Base-by-base conservation (phyloP, 345 rosid genomes). In the Turritis glabra region DNA sequence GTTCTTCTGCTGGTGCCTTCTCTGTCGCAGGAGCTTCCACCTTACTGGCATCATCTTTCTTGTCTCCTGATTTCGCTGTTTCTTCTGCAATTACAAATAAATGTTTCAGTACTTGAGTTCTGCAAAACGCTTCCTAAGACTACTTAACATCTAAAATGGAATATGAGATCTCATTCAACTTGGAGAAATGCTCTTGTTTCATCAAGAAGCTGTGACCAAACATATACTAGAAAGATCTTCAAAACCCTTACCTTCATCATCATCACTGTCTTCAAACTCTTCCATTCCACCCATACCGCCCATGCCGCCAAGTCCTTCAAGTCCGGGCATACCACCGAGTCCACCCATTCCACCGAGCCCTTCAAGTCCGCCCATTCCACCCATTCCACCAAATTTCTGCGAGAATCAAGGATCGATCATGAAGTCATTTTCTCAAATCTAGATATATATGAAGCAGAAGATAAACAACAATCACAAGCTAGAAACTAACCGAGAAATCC, bases 241-340 rank as follows among this genome's bases (percentile, higher is more conserved):
- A 46, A 17, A 44, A 50, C 27, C 8, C n/a, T 80, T 81, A 92
- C 98, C 96, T 81, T 92, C 98, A 69, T 88, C 96, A 69, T 88
- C 96, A 74, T 93, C 98, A 79, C 93, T 90, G 80, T 85, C 97
- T 18, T 88, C 98, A 57, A 86, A 85, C 21, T 88, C 97, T 48
- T 81, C 90, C 86, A 89, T 80, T 5, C 76, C 90, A 17, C 72
- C 87, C 71, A 64, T 54, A 5, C 44, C 84, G 0, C 75, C 83
- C 80, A 77, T 52, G 1, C 74, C 73, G 0, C 78, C 73, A 44
- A 77, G 60, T 37, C 69, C 76, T 15, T 67, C 81, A 51, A 71
- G 43, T 25, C 77, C 79, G 0, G 54, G 68, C 80, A 84, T 73
- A 0, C 77, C 87, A 0, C 63, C 69, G 12, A 83, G 50, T 1